A percentile compares a stretch with the other conserved stretches of the same genome.
Evolutionary conservation across 2,329 filamentous ascomycete genomes (phyloP).

Genomic region (Ceratocystis ficicola): DNA sequence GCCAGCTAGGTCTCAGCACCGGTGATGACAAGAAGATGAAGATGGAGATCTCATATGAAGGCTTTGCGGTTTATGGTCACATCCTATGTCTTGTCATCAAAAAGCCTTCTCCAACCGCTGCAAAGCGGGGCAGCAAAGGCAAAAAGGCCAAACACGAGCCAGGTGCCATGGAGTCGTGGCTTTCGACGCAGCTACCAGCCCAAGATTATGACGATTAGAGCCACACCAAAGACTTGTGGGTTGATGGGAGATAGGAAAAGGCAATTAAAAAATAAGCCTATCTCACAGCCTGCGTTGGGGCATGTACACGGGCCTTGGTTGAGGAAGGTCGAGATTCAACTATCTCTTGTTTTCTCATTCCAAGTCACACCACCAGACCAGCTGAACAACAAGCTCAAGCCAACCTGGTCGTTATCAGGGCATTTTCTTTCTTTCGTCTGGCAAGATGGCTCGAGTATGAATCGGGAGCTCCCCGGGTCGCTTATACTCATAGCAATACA

Average conservation of each 20-base stretch:
- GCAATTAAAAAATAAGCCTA: slow-evolving; percentile 3
- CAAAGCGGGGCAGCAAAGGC: slow-evolving; percentile 26
- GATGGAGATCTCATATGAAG: slow-evolving; percentile 80
- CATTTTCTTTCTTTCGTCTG: neutral
- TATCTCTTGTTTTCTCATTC: neutral
- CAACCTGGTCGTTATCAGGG: neutral
- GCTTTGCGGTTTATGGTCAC: slow-evolving; percentile 89
- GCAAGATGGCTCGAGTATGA: too few relatives aligned
- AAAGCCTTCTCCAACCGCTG: slow-evolving; percentile 46
- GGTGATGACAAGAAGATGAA: slow-evolving; percentile 86
- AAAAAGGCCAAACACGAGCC: slow-evolving; percentile 39
- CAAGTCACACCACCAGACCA: slow-evolving; percentile 1
- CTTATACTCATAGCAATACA: too few relatives aligned
- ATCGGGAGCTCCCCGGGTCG: too few relatives aligned
- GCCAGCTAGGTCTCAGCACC: slow-evolving; percentile 29
- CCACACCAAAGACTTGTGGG: neutral
- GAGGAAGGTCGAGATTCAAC: neutral
- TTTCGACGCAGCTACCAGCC: slow-evolving; percentile 59
- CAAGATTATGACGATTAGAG: slow-evolving; percentile 14
- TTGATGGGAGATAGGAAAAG: neutral
- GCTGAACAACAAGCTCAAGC: slow-evolving; percentile 6
- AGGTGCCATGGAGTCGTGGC: slow-evolving; percentile 78
- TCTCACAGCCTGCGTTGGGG: neutral
- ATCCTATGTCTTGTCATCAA: slow-evolving; percentile 83
- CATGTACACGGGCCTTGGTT: neutral